Evolutionary conservation across 805 yeast species (phyloP), one percentile per base, ranked within the genome.

Genomic region (Priceomyces medius): DNA sequence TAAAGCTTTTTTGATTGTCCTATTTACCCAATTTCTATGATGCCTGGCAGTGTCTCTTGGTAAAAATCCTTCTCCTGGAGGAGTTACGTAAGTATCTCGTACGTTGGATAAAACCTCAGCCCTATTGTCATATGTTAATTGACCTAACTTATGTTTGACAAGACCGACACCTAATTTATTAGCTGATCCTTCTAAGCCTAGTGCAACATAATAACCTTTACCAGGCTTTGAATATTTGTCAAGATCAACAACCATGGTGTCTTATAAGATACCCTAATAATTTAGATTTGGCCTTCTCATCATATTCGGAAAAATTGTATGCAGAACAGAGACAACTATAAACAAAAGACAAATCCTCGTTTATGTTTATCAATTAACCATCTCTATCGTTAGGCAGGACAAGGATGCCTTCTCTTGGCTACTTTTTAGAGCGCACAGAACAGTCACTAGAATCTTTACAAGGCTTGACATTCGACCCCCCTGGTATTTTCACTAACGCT

Each of bases 1-100:
- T 31, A 93, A 55, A 0, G 98, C 85, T 21, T 55, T 55, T 51
- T 80, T 80, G 28, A 88, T 79, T 17, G 90, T 64, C 43, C 97
- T 64, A 1, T 87, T 90, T 17, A 83, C 95, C 97, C 97, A 91
- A 63, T 88, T 88, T 32, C 97, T 67, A 61, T 93, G 99, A 59
- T 93, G 99, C 50, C 96, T 74, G 3, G 99, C 98, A 0, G 97
- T 89, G 56, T 93, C 99, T 45, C 98, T 66, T 1, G 99, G 99
- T 33, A 93, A 64, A 54, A 93, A 93, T 1, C 99, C 99, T 64
- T 93, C 97, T 2, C 99, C 99, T 1, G 98, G 96, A 7, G 99
- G 99, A 1, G 98, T 85, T 23, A 86, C 73, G 58, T 91, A 93
- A 0, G 99, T 93, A 61, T 93, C 96, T 71, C 99, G 77, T 29